phyloP scores from a whole-genome alignment of 371 early-diverging fungal species.

The Mortierella sp. region DNA sequence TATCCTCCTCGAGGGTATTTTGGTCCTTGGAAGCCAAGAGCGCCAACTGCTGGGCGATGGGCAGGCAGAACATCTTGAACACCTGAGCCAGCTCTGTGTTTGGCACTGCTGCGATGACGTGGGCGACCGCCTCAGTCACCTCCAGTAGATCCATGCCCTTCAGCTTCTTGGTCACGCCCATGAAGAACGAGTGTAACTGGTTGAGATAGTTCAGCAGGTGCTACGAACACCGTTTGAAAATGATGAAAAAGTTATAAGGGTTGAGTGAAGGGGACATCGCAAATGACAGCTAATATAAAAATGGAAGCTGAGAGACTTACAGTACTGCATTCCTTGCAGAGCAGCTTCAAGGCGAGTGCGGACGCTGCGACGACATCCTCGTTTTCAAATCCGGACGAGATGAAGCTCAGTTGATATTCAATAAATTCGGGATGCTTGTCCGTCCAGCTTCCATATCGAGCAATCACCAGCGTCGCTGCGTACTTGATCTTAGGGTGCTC shows the following conservation, averaged over 20 bases:
- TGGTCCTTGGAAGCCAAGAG: conserved; percentile 57
- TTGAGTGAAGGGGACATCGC: conserved; percentile 3
- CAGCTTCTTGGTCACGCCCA: conserved; percentile 70
- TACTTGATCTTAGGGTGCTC: conserved; percentile 92
- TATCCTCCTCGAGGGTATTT: conserved; percentile 51
- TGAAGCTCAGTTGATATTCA: conserved; percentile 88
- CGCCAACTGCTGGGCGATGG: conserved; percentile 79
- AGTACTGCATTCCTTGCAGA: conserved; percentile 91
- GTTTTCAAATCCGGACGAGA: conserved; percentile 88
- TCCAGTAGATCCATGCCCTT: conserved; percentile 81
- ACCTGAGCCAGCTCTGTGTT: conserved; percentile 68
- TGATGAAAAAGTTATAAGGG: not conserved
- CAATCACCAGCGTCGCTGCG: conserved; percentile 95
- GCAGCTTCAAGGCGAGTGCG: conserved; percentile 85
- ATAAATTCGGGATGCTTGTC: conserved; percentile 87
- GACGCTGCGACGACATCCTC: conserved; percentile 90
- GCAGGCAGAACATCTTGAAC: conserved; percentile 84
- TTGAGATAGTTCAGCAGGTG: conserved; percentile 75
- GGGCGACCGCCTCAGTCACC: conserved; percentile 90
- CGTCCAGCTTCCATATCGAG: conserved; percentile 96
- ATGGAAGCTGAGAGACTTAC: conserved; percentile 58
- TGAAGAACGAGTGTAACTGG: conserved; percentile 84
- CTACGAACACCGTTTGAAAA: conserved; percentile 45
- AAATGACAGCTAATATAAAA: not conserved
- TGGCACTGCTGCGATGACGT: conserved; percentile 85